Base-by-base conservation (phyloP, 148 eudicot genomes). In the Dianthus caryophyllus region DNA sequence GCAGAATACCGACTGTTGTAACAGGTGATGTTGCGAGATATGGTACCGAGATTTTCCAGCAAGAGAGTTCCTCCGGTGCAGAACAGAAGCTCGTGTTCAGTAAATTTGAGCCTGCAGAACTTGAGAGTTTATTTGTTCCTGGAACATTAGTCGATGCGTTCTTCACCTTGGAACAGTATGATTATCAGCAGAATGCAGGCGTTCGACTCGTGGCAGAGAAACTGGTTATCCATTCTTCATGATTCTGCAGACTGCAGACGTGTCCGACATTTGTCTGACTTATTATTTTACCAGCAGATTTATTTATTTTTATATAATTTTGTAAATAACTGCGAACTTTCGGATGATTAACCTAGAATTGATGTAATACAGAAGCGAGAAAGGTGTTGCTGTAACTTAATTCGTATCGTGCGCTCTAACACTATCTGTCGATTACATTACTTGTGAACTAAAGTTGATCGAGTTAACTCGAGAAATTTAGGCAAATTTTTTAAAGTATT, bases 171-270 rank as follows among this genome's bases (percentile, higher is more conserved):
- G 88, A 84, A 64, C 76, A 86, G 1, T 90, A 86, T 69, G 96
- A 90, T 75, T 86, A 75, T 75, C 92, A 84, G 58, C 97, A 88
- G 71, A 82, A 69, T 65, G 88, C 93, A 56, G 97, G 99, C 47
- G 84, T 95, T 68, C 86, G 93, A 21, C 71, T 90, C 74, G 91
- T 90, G 24, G 93, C 97, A 18, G 84, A 82, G 57, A 90, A 95
- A 71, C 48, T 95, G 79, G 75, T 87, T 38, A 48, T 90, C 26
- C 83, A 78, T 70, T 73, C 86, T 33, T 71, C 63, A 61, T 83
- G 80, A 84, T 64, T 61, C n/a, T 38, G 46, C 33, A 12, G 18
- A 14, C n/a, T 38, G 46, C 33, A 12, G 18, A 14, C 30, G 49
- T 8, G 15, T 1, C 11, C 29, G 5, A 54, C 12, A 12, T 12